Base-by-base conservation (phyloP, 257 asterid species). In the Solanum medicagineum region DNA sequence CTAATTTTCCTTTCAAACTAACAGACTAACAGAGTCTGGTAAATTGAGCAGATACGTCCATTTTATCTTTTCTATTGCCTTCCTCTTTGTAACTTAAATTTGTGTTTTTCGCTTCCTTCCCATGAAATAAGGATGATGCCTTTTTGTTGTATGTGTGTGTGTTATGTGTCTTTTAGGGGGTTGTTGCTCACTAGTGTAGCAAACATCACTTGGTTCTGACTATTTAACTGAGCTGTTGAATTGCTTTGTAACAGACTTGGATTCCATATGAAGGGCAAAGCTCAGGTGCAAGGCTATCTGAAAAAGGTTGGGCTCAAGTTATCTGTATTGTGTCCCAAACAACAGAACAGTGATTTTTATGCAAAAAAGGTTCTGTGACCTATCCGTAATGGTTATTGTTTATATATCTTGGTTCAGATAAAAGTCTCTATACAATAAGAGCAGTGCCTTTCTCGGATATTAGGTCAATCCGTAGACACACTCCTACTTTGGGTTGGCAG, bases 201-300 rank as follows among this genome's bases (percentile, higher is more conserved):
- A 53, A 53, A 17, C 29, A 17, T 79, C 65, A 79, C 63, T 29
- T 79, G 83, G 65, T 29, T 79, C 83, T 79, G 83, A 19, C 62
- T 53, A 79, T 26, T 75, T 79, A 17, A 53, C 66, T 29, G 83
- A 79, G 26, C 51, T 42, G 11, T 79, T 77, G 20, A 84, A 71
- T 80, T 84, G 11, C 55, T 88, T 73, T 82, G 54, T 74, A 88
- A 65, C 86, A 97, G 99, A 95, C 99, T 49, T 97, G 99, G 99
- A 93, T 93, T 85, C 99, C 99, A 19, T 97, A 95, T 92, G 94
- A 97, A 93, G 99, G 99, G 68, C 98, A 93, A 85, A 91, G 89
- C 85, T 94, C 98, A 42, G 92, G 89, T 88, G 90, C 98, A 22
- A 91, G 93, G 90, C 90, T 95, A 87, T 91, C 98, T 17, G 98